Evolutionary conservation across 2,329 filamentous ascomycete genomes (phyloP).

Genomic region (Rasamsonia emersonii): DNA sequence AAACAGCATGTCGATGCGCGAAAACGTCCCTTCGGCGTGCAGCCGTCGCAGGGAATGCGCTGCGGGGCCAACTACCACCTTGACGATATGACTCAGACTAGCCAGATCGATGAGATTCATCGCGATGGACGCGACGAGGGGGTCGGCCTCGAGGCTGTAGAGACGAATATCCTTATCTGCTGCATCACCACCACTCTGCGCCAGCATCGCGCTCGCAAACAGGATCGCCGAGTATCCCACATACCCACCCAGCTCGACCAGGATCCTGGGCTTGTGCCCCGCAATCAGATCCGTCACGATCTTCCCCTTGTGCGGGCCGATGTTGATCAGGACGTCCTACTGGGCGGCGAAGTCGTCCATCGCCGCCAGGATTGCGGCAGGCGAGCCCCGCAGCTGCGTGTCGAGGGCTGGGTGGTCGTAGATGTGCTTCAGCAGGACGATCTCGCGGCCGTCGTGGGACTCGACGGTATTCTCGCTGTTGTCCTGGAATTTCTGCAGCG

Average conservation of each 20-base stretch:
- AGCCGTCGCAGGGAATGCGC: slow-evolving; percentile 22
- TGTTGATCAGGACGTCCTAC: slow-evolving; percentile 67
- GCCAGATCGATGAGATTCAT: slow-evolving; percentile 25
- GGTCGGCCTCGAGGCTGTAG: slow-evolving; percentile 30
- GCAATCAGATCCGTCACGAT: slow-evolving; percentile 59
- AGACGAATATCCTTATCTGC: slow-evolving; percentile 19
- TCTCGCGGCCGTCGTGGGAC: slow-evolving; percentile 57
- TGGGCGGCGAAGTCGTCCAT: slow-evolving; percentile 61
- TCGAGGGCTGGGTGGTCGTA: slow-evolving; percentile 52
- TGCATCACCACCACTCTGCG: slow-evolving; percentile 56
- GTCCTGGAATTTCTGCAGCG: too few species aligned
- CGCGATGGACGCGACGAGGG: slow-evolving; percentile 21
- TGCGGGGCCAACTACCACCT: slow-evolving; percentile 25
- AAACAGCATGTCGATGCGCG: slow-evolving; percentile 28
- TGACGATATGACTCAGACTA: slow-evolving; percentile 23
- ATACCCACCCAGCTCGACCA: slow-evolving; percentile 71
- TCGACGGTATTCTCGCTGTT: too few species aligned
- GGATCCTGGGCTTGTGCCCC: slow-evolving; percentile 52
- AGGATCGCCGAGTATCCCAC: slow-evolving; percentile 72
- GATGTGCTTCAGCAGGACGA: slow-evolving; percentile 60
- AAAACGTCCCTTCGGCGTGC: slow-evolving; percentile 17
- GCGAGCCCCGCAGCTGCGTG: slow-evolving; percentile 53
- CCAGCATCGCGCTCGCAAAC: slow-evolving; percentile 56
- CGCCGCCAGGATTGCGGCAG: slow-evolving; percentile 51
- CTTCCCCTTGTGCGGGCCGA: slow-evolving; percentile 62